Evolutionary conservation across 2,329 filamentous ascomycete species (phyloP), one percentile per base, ranked within the genome.

Genomic region (Colletotrichum salicis): DNA sequence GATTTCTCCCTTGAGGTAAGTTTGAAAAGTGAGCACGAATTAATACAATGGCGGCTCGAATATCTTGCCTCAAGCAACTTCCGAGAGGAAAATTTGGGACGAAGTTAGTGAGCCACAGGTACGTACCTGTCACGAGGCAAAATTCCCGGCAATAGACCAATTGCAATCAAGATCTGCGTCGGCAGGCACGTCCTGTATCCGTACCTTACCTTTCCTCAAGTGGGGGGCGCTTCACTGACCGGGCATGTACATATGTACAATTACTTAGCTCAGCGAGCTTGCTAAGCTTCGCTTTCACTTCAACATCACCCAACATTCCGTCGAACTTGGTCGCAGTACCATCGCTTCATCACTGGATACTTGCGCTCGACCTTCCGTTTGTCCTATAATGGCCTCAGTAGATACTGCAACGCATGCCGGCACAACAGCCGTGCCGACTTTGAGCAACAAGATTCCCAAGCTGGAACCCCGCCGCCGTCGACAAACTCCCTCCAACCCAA

Each of bases 391-490:
- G 73, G 35, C 64, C 15, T 67, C 72, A 33, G 15, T 54, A 22
- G 57, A 64, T 13, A 13, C 37, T 12, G n/a, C 61, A 45, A 22
- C 55, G 5, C 45, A 35, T 31, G 10, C 35, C 7, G 45, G 24
- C 29, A 48, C 31, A 37, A 24, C 35, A 22, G 22, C 13, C 54
- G 35, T 54, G n/a, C 48, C 60, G 27, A n/a, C 48, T 12, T n/a
- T 54, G 45, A 67, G 33, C 57, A 72, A 55, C 29, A 68, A 85
- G 72, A 87, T 94, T 54, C 92, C 92, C 37, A 93, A 90, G 78
- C 86, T 94, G 72, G 88, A 92, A 77, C 90, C 92, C 35, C 89
- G 92, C 71, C 86, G 86, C 72, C 87, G 88, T 72, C 85, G 87
- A 71, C 79, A 83, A 72, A 80, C 84, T 73, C 82, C 86, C 33